Evolutionary conservation across 2,329 filamentous ascomycete genomes (phyloP), one percentile per base, ranked within the genome.

Genomic region (Ophiostoma triangulosporum): DNA sequence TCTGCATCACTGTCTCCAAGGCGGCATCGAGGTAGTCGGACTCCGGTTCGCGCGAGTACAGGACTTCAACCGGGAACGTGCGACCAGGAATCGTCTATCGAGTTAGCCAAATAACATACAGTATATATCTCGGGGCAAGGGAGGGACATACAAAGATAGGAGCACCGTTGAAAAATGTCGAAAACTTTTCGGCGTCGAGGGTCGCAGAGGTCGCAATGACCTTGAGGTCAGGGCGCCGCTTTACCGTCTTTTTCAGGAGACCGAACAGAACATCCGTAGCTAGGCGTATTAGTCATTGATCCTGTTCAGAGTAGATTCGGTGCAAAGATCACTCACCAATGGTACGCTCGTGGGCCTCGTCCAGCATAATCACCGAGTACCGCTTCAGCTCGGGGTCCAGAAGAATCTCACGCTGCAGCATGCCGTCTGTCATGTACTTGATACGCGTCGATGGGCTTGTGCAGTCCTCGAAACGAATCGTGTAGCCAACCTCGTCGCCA

Each of bases 371-470:
- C 57, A 93, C 88, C 1, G 89, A 95, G 65, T 98, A 98, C 59
- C 86, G 81, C 63, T 78, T 86, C 60, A 98, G 71, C 62, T 95
- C 86, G 0, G 90, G 86, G 65, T 98, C 93, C 60, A 96, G 77
- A 51, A 98, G 76, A 65, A 96, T 89, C 70, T 98, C 93, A 72
- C 93, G 80, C 70, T 96, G 83, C 65, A 98, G 78, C 87, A 97
- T 97, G 68, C 93, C 93, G 63, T 98, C 93, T 15, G 93, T 98
- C 91, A 98, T 96, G 71, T 98, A 98, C 72, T 98, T 98, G 73
- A 98, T 95, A 64, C 84, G 88, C 1, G 93, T 98, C 17, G 83
- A 77, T 2, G 88, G 81, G 59, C 84, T 87, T 0, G 91, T 96
- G 65, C 84, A 86, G 69, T 98, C 93, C 64, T 98, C 93, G 65